These are phyloP conservation scores for Clonostachys sp. DNA, from an alignment of 2,329 filamentous ascomycete species.

Conservation along the genomic window DNA sequence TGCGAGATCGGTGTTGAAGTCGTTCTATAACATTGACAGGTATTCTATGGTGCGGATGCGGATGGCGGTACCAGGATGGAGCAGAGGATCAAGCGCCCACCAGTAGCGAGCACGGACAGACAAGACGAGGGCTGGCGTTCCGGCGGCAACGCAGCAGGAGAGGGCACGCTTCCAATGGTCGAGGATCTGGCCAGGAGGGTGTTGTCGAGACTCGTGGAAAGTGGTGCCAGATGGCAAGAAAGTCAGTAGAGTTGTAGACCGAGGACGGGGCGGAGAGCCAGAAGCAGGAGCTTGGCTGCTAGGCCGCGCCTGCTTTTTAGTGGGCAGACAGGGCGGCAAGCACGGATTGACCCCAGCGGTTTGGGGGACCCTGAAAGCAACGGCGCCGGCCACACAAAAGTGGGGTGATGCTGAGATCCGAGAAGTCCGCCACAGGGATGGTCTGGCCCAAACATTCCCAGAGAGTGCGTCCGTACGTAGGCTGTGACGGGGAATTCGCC, in stretches of 20 bases:
- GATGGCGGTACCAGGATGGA: too few species aligned
- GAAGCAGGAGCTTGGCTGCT: not conserved
- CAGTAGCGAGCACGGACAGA: too few species aligned
- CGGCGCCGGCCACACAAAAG: not conserved
- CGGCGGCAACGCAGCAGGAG: not conserved
- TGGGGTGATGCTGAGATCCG: too few species aligned
- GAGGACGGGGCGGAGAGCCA: not conserved
- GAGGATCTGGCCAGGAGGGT: not conserved
- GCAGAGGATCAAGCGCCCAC: too few species aligned
- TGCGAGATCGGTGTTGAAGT: too few species aligned
- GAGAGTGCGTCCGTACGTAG: too few species aligned
- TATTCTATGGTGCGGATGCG: too few species aligned
- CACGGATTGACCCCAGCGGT: not conserved
- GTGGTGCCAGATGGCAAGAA: slow-evolving; percentile 5
- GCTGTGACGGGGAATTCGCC: too few species aligned
- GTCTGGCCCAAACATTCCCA: too few species aligned
- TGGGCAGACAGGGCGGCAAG: not conserved
- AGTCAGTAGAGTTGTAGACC: slow-evolving; percentile 2
- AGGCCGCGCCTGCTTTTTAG: not conserved
- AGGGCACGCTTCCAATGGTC: not conserved
- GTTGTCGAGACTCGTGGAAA: not conserved
- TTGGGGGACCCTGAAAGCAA: not conserved
- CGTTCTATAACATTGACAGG: too few species aligned
- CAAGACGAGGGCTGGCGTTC: not conserved
- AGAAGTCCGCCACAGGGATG: too few species aligned